Evolutionary conservation across 2,329 filamentous ascomycete genomes (phyloP), one percentile per base, ranked within the genome.

Genomic region (Endothia cerciana): DNA sequence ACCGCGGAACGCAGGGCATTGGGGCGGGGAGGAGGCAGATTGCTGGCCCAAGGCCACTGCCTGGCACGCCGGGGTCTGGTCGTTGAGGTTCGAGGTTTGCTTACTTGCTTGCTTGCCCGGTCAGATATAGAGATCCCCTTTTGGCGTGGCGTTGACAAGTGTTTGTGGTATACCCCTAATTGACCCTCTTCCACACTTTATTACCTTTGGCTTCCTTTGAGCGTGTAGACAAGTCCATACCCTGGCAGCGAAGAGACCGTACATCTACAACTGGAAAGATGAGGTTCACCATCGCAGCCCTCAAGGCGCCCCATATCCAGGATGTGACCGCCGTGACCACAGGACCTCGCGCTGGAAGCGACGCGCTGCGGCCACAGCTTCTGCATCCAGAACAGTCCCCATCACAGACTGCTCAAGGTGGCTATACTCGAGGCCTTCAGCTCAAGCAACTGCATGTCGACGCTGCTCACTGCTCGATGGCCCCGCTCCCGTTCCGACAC

Each of bases 11-110:
- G 2, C 81, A 87, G 69, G 89, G 89, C 2, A 90, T 90, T 67
- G 90, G 91, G 49, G 87, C 89, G 0, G 89, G 89, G 0, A 82
- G 89, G 74, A 85, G 91, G 74, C 91, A 91, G 80, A 93, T 94
- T 76, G 88, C 92, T n/a, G 91, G 91, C 13, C 91, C 91, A 0
- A 82, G 91, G 73, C 90, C 91, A 58, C 80, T 90, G 71, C 87
- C 87, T 43, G 79, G 80, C 33, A 69, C 70, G 62, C 66, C 66
- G 36, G 64, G 64, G 15, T 59, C 57, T 17, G 57, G 57, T 5
- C 38, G 38, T 8, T 59, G 38, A 59, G 25, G 22, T 5, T 4
- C 15, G 41, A 19, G 41, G 19, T 15, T 10, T 28, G 45, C 36
- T 41, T 30, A 33, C 51, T 55, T 55, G 63, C 57, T 55, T 61